Base-by-base conservation (phyloP, 169 alveolate species). In the Pseudocohnilembus persalinus region DNA sequence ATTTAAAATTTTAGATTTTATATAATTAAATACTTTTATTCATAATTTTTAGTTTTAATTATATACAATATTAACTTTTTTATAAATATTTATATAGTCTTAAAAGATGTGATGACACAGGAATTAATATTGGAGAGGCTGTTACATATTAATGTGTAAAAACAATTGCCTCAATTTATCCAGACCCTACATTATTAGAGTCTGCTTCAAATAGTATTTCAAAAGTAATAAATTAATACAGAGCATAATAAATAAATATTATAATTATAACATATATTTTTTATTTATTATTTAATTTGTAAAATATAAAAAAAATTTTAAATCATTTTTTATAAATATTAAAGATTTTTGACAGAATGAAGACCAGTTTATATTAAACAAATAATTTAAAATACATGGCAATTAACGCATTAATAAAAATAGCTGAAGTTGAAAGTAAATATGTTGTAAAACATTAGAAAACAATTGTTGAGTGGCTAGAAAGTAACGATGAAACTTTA, bases 401-500 rank as follows among this genome's bases (percentile, higher is more conserved):
- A 31, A 97, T 98, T 20, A 97, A 97, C 74, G 99, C 99, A 0
- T 97, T 98, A 79, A 93, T 97, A 74, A 86, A 88, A 27, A 94
- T 97, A 85, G 98, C 97, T 31, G 96, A 97, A 85, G 96, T 98
- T 27, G 94, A 97, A 79, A 98, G 99, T 33, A 92, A 93, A 73
- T 97, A 97, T 90, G 99, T 98, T 1, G 93, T 97, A 79, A 94
- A 96, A 81, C 99, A 98, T 88, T 97, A 98, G 95, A 93, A 94
- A 89, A 96, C 95, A 65, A 98, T 98, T 0, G 99, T 98, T 32
- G 99, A 98, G 81, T 98, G 99, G 80, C 90, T 98, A 15, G 99
- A 98, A 92, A 99, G 97, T 83, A 94, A 97, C 24, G 99, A 98
- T 84, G 99, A 98, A 49, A 98, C 99, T 24, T 91, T 98, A 63